Conservation (phyloP, 2,329 filamentous ascomycete species). For the Fusarium solani-melongenae region DNA sequence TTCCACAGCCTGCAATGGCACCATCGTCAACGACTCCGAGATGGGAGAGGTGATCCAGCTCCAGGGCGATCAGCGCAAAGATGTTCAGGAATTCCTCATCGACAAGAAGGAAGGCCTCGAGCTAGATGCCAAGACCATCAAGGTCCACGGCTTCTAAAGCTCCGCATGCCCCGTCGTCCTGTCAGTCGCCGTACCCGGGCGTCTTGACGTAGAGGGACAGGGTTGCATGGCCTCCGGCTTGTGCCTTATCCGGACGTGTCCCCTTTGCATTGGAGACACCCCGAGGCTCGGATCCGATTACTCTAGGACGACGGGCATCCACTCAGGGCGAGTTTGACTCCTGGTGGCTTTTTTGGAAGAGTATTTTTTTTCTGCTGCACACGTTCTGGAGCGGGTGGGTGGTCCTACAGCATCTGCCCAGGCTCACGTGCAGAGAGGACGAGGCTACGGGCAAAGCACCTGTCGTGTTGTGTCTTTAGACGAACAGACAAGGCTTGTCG, state of each 20-base stretch:
- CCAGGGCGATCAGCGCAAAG: conserved; percentile 98
- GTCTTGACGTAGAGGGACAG: conserved; percentile 47
- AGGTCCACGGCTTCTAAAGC: conserved; percentile 73
- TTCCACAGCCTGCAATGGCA: conserved; percentile 94
- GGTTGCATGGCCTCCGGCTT: conserved; percentile 47
- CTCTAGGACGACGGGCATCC: conserved; percentile 48
- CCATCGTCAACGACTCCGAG: conserved; percentile 93
- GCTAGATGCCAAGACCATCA: conserved; percentile 96
- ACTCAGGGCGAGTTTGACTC: conserved; percentile 41
- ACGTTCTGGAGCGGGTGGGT: conserved; percentile 25
- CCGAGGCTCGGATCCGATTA: conserved; percentile 48
- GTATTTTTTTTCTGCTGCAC: conserved; percentile 38
- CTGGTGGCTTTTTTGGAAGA: conserved; percentile 44
- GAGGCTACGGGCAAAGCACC: conserved; percentile 47
- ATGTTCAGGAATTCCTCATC: conserved; percentile 96
- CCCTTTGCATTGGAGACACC: conserved; percentile 36
- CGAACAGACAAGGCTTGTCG: conserved; percentile 46
- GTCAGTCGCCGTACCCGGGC: conserved; percentile 47
- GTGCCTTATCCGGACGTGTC: conserved; percentile 45
- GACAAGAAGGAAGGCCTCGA: conserved; percentile 96
- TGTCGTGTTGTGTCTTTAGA: conserved; percentile 22
- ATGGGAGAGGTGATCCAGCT: conserved; percentile 99
- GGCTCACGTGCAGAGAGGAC: conserved; percentile 38
- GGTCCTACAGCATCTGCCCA: conserved; percentile 22
- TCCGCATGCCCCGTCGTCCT: conserved; percentile 53